phyloP scores from a whole-genome alignment of 495 filamentous ascomycete species.

The Neurospora sp. region DNA sequence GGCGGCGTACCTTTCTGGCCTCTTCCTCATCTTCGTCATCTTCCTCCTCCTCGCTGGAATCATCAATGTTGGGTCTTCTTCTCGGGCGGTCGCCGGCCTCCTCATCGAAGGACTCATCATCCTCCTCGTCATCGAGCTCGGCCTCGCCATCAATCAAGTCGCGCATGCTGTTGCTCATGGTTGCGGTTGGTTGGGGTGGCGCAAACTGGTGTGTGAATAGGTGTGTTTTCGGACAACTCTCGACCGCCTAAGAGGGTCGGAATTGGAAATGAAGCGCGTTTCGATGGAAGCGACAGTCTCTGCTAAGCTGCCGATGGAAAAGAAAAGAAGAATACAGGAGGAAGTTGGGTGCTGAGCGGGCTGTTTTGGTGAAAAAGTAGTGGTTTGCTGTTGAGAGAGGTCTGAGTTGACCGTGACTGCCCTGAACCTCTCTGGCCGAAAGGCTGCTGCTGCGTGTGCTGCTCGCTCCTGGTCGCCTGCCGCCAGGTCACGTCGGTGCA shows the following conservation, averaged over 20 bases:
- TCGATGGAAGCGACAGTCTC: neutral
- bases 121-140: conserved; percentile 80
- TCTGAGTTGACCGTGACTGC: neutral
- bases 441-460: neutral
- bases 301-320: neutral
- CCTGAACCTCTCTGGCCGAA: neutral
- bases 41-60: conserved; percentile 93
- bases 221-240: neutral
- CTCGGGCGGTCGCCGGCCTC: conserved; percentile 54
- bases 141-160: conserved; percentile 79
- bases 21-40: conserved; percentile 91
- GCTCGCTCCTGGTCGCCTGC: neutral
- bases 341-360: neutral
- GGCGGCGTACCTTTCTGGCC: conserved; percentile 36
- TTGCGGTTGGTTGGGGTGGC: conserved; percentile 11
- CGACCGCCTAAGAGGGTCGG: neutral
- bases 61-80: conserved; percentile 42
- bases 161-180: conserved; percentile 55
- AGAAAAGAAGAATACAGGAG: neutral
- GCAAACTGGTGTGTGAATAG: neutral
- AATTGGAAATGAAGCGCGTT: neutral
- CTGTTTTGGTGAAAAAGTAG: neutral
- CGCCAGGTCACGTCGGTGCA: neutral
- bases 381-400: neutral
- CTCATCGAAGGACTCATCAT: conserved; percentile 79